Base-by-base conservation (phyloP, 805 yeast genomes). In the Naumovozyma baii region DNA sequence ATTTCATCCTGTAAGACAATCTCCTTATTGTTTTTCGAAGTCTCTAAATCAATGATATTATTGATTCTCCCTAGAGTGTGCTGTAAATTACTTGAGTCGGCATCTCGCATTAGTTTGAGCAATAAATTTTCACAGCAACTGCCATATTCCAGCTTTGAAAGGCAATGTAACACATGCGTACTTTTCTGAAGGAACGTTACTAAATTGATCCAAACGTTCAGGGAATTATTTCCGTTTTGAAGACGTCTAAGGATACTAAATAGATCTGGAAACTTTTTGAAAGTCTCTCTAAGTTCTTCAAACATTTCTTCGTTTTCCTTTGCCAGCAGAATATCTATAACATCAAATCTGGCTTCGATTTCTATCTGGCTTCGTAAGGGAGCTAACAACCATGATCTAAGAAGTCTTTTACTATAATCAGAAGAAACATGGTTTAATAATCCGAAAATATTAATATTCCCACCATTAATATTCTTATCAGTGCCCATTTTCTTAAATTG, bases 1-100 rank as follows among this genome's bases (percentile, higher is more conserved):
- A 64, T 44, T 0, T 64, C 66, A 28, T 60, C 59, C 17, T 40
- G 44, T 12, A 69, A 55, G 2, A 50, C 47, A 1, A 61, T 44
- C 9, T 51, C 47, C 3, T 57, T 52, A 13, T 48, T 47, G 9
- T 55, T 60, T 1, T 42, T 46, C 3, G 71, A 62, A 10, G 46
- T 39, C n/a, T 59, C 68, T 41, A 64, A 57, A 45, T 70, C 73
- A 33, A 68, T 58, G 10, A 48, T 53, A 18, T n/a, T 38, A 18
- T 59, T 56, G 28, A 61, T 46, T 36, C 41, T 47, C 32, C 37
- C 30, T 7, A 47, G 34, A 2, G 61, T 26, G 3, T 30, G 20
- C 3, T 40, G 36, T 1, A 61, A 25, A 1, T 22, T 13, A 1
- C 40, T 35, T 1, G 36, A 3, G 18, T 51, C 46, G 2, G 56